Conservation (phyloP, 2,329 filamentous ascomycete species). For the Drechmeria coniospora region DNA sequence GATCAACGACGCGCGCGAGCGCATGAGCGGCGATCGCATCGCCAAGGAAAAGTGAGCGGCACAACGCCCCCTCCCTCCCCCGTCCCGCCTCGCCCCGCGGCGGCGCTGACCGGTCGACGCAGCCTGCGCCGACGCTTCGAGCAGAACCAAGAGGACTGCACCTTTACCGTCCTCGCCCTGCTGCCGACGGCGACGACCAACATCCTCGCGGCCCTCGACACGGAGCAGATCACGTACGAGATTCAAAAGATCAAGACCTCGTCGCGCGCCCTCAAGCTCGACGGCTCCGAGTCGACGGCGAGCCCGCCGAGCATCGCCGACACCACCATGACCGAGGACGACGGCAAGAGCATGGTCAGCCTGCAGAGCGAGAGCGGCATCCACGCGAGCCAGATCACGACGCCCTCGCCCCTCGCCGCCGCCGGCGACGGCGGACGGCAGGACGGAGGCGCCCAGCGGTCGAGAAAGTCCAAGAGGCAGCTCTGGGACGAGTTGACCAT, state of each 20-base stretch:
- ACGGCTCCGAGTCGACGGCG: slow-evolving; percentile 32
- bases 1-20: slow-evolving; percentile 83
- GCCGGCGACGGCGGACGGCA: slow-evolving; percentile 18
- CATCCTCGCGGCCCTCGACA: slow-evolving; percentile 73
- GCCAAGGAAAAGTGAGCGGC: slow-evolving; percentile 82
- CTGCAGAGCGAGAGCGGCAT: slow-evolving; percentile 69
- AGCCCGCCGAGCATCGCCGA: slow-evolving; percentile 45
- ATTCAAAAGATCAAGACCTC: slow-evolving; percentile 76
- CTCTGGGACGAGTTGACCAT: slow-evolving; percentile 97
- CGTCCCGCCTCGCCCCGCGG: not conserved
- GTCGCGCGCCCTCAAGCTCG: slow-evolving; percentile 45
- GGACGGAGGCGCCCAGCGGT: slow-evolving; percentile 31
- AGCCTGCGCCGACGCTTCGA: slow-evolving; percentile 92
- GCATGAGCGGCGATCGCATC: slow-evolving; percentile 91
- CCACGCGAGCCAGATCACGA: slow-evolving; percentile 61
- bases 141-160: slow-evolving; percentile 98
- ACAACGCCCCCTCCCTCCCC: not conserved
- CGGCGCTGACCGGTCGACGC: no score
- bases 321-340: slow-evolving; percentile 70
- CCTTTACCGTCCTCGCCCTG: slow-evolving; percentile 90
- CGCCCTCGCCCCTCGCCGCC: slow-evolving; percentile 34
- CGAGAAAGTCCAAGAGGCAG: slow-evolving; percentile 70
- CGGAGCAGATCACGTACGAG: slow-evolving; percentile 84
- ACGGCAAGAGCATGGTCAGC: slow-evolving; percentile 61
- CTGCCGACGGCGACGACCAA: slow-evolving; percentile 84